phyloP scores from a whole-genome alignment of 805 yeast species.

The Yueomyces sp. region DNA sequence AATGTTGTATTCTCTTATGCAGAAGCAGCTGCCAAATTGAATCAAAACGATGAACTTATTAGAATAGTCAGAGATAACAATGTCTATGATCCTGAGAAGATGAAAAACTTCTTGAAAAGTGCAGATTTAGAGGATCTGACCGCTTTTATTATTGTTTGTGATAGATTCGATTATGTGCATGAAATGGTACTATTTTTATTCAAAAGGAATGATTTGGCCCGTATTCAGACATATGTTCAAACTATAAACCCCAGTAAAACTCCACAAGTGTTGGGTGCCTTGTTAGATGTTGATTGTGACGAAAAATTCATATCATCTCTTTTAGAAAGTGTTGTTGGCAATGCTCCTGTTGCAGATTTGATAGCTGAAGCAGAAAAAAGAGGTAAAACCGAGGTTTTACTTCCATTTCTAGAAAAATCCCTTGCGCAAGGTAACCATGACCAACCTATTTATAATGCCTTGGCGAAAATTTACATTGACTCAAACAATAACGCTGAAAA shows the following conservation, averaged over 20 bases:
- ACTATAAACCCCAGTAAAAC: conserved; percentile 93
- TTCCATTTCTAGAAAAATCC: conserved; percentile 88
- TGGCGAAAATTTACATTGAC: conserved; percentile 96
- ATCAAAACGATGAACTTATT: conserved; percentile 89
- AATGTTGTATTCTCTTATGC: conserved; percentile 94
- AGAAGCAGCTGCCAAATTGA: conserved; percentile 82
- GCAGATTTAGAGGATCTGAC: conserved; percentile 87
- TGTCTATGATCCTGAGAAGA: conserved; percentile 93
- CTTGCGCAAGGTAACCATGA: conserved; percentile 76
- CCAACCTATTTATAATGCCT: conserved; percentile 82
- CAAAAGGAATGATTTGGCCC: conserved; percentile 91
- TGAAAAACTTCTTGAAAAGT: conserved; percentile 92
- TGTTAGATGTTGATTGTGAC: conserved; percentile 95
- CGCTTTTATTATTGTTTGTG: conserved; percentile 93
- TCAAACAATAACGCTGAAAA: conserved; percentile 96
- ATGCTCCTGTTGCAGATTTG: conserved; percentile 81
- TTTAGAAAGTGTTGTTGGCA: conserved; percentile 77
- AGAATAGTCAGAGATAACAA: conserved; percentile 89
- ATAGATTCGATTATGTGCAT: conserved; percentile 80
- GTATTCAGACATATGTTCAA: conserved; percentile 95
- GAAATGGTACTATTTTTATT: conserved; percentile 86
- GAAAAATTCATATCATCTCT: conserved; percentile 73
- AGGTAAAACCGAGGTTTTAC: conserved; percentile 77
- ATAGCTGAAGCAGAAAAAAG: conserved; percentile 94
- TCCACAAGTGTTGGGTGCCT: conserved; percentile 91